phyloP scores from a whole-genome alignment of 2,329 filamentous ascomycete species.

The Penicillium sp. region DNA sequence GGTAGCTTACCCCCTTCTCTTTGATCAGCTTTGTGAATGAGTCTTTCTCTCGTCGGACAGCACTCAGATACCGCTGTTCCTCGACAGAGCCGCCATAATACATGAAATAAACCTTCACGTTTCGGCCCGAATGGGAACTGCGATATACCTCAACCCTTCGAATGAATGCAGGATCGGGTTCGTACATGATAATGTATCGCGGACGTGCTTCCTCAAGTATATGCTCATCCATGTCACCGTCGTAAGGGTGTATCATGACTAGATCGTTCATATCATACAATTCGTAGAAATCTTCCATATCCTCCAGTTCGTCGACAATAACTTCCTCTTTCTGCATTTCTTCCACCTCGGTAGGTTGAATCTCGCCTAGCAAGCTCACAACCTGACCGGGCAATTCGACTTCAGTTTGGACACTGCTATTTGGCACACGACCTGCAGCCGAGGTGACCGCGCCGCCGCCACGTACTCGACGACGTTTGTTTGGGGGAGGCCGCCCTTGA shows the following conservation, averaged over 20 bases:
- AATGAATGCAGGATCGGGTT: constrained; percentile 92
- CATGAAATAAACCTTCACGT: constrained; percentile 91
- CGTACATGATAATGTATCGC: constrained; percentile 97
- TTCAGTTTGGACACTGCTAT: constrained; percentile 72
- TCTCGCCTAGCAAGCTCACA: constrained; percentile 74
- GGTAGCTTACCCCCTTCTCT: constrained; percentile 68
- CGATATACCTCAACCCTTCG: constrained; percentile 92
- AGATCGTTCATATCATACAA: constrained; percentile 89
- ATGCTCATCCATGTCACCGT: constrained; percentile 93
- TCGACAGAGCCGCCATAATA: constrained; percentile 95
- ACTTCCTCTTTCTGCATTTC: constrained; percentile 67
- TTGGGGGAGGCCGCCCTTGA: constrained; percentile 67
- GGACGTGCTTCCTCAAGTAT: constrained; percentile 93
- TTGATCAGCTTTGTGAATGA: constrained; percentile 92
- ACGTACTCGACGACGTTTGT: constrained; percentile 80
- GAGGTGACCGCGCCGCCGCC: constrained; percentile 67
- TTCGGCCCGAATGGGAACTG: constrained; percentile 84
- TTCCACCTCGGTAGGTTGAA: constrained; percentile 77
- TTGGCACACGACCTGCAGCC: constrained; percentile 63
- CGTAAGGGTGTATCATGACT: constrained; percentile 86
- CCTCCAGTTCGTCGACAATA: constrained; percentile 73
- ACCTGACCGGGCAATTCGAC: constrained; percentile 77
- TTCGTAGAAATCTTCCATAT: constrained; percentile 90
- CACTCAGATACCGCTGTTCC: constrained; percentile 87
- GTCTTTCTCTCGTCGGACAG: constrained; percentile 92